A percentile compares a stretch with the other conserved stretches of the same genome.
phyloP scores from a whole-genome alignment of 495 filamentous ascomycete genomes.

The Annulohypoxylon bovei region DNA sequence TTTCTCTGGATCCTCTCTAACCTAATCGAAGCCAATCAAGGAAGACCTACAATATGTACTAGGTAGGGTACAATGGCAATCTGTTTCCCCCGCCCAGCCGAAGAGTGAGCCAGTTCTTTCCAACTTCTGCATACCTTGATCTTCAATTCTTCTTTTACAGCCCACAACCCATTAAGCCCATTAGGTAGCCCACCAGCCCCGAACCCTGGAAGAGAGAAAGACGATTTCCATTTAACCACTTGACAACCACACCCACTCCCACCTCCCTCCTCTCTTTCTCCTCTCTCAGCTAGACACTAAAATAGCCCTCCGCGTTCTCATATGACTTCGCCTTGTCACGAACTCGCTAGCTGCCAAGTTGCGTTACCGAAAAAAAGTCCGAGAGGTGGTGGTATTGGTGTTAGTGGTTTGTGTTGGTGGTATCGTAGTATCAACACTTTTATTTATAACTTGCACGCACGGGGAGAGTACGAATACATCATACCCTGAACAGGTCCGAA shows the following conservation, averaged over 20 bases:
- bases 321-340: conserved; percentile 30
- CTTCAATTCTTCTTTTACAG: conserved; percentile 43
- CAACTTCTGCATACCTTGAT: conserved; percentile 34
- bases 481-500: neutral
- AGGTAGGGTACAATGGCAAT: conserved; percentile 36
- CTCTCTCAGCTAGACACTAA: neutral
- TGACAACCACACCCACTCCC: conserved; percentile 39
- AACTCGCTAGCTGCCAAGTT: conserved; percentile 24
- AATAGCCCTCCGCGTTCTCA: conserved; percentile 26
- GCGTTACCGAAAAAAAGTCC: conserved; percentile 2
- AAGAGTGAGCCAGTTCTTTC: conserved; percentile 34
- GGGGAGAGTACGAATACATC: neutral
- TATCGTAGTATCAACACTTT: neutral
- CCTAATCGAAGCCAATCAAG: conserved; percentile 33
- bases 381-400: conserved; percentile 4
- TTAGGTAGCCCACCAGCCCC: conserved; percentile 42
- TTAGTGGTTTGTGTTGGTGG: neutral
- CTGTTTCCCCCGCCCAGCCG: conserved; percentile 39
- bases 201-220: conserved; percentile 26
- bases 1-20: conserved; percentile 1
- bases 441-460: conserved; percentile 15
- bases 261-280: conserved; percentile 26
- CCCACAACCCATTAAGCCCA: conserved; percentile 20
- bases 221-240: conserved; percentile 40
- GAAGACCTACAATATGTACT: neutral